Percentiles rank a stretch among this genome's conserved stretches.
Conservation (phyloP, 2,329 filamentous ascomycete species). For the Penicillium fuscoglaucum region DNA sequence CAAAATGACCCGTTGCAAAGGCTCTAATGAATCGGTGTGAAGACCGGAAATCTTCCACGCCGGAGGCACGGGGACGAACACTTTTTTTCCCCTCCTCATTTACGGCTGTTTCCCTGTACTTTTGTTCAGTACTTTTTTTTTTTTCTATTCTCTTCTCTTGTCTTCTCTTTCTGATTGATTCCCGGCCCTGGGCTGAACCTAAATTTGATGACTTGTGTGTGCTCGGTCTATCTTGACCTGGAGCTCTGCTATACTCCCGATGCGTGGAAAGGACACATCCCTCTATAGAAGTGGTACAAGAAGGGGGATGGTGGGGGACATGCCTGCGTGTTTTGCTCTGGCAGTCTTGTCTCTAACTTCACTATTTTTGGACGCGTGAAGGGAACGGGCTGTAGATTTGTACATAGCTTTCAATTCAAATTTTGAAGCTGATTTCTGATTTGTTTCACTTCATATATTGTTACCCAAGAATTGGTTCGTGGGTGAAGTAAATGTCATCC, state of each 20-base stretch:
- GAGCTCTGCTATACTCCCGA: constrained; percentile 6
- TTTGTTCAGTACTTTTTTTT: constrained; percentile 10
- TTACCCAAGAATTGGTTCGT: background rate
- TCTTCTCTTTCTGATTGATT: constrained; percentile 8
- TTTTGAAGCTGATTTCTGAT: constrained; percentile 16
- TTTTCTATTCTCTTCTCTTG: constrained; percentile 1
- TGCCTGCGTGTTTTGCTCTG: background rate
- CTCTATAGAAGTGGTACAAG: background rate
- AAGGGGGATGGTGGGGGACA: background rate
- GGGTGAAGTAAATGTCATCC: no score
- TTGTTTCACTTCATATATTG: background rate
- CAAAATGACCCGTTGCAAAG: constrained; percentile 2
- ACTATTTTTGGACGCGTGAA: background rate
- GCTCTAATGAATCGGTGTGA: constrained; percentile 3
- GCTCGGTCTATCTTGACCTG: constrained; percentile 11
- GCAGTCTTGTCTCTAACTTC: background rate
- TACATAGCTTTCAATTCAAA: constrained; percentile 26
- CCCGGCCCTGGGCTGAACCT: constrained; percentile 3
- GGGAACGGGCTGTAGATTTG: constrained; percentile 16
- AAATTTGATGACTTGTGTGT: constrained; percentile 15
- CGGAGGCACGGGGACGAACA: constrained; percentile 12
- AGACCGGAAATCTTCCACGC: constrained; percentile 3
- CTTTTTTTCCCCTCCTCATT: constrained; percentile 9
- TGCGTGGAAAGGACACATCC: background rate
- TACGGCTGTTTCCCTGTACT: constrained; percentile 21